phyloP scores from a whole-genome alignment of 306 rosid genomes.

The Fagus sylvatica region DNA sequence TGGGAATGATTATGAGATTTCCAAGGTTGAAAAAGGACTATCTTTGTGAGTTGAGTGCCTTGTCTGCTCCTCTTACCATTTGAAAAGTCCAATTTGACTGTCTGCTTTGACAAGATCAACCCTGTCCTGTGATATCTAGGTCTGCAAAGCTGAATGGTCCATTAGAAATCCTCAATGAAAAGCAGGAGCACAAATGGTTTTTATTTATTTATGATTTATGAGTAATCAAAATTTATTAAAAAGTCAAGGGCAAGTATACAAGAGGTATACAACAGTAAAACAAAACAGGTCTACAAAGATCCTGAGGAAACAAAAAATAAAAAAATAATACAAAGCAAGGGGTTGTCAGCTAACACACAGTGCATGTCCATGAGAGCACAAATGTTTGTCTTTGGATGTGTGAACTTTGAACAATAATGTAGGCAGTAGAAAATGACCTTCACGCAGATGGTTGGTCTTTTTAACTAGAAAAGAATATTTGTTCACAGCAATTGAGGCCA shows the following conservation, averaged over 20 bases:
- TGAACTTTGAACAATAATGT: not conserved
- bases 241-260: too few species aligned
- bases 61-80: too few species aligned
- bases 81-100: too few species aligned
- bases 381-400: not conserved
- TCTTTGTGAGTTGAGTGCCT: too few species aligned
- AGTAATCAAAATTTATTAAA: too few species aligned
- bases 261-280: too few species aligned
- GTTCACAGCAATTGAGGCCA: conserved; percentile 3
- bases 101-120: too few species aligned
- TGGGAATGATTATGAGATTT: not conserved
- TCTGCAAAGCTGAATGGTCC: not conserved
- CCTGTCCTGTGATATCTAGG: not conserved
- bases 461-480: not conserved
- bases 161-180: not conserved
- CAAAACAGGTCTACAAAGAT: too few species aligned
- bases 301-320: too few species aligned
- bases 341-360: too few species aligned
- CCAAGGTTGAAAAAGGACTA: not conserved
- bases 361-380: not conserved
- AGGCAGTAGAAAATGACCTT: not conserved
- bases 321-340: too few species aligned
- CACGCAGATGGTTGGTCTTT: not conserved
- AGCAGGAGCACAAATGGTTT: not conserved
- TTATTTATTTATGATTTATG: too few species aligned